Evolutionary conservation across 225 moss, liverwort and hornwort species (phyloP), one percentile per base, ranked within the genome.

Genomic region (Bryoerythrophyllum caledonicum): DNA sequence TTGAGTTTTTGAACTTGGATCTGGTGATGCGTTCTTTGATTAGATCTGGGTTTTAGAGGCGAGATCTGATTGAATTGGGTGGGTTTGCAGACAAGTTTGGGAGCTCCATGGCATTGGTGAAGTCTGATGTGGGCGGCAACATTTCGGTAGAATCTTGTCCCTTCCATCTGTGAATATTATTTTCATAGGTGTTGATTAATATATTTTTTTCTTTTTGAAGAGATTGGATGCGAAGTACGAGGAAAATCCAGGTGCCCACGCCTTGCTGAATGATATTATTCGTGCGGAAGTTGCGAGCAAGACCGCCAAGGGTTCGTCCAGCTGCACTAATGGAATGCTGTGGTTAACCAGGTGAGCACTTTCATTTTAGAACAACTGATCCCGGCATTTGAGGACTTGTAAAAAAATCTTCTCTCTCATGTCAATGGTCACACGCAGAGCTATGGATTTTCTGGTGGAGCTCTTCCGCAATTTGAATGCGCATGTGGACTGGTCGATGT

Each of bases 391-490:
- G 30, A 54, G n/a, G n/a, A n/a, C 44, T 21, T 3, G 15, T 71
- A 13, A 62, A 55, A 46, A 70, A 17, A 54, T 3, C 63, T 32
- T 32, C 32, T 32, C 37, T 74, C 65, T 84, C 32, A 61, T 54
- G 53, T 61, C 41, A 48, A 74, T 65, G 70, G 17, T 44, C 10
- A 25, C 67, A 20, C 15, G 13, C 88, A 92, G 96, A 80, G 97
- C 89, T 21, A 99, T 99, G 97, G 95, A 99, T 80, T 95, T 99
- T 75, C 77, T 99, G 81, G 95, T 99, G 79, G 95, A 91, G 68
- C 93, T 99, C 12, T 99, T 99, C 70, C 84, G 89, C 27, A 94
- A 94, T 70, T 80, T 99, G 76, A 74, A 85, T 56, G 73, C 81
- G 16, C 89, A 95, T 79, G 81, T 77, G 41, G 95, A 95, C 54